Percentiles rank a stretch among this genome's conserved stretches.
Evolutionary conservation across 352 stramenopile species (phyloP).

Genomic region (Pythium utonaiense): DNA sequence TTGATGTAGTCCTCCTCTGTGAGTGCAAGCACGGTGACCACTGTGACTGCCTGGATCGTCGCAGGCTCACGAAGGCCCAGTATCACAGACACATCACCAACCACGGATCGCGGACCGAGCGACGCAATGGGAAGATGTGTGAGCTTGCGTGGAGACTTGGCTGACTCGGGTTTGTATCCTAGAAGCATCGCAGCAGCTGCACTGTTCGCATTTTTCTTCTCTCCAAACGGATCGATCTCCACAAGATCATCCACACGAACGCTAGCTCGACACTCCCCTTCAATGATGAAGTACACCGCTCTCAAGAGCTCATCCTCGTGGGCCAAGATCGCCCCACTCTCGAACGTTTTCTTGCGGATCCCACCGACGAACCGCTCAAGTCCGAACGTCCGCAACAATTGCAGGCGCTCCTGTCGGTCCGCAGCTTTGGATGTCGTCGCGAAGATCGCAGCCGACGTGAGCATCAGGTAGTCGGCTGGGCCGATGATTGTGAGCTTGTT

Average conservation of each 20-base stretch:
- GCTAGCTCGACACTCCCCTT: constrained; percentile 26
- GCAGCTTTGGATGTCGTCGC: constrained; percentile 21
- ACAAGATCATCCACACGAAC: constrained; percentile 16
- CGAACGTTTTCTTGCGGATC: constrained; percentile 28
- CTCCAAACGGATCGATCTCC: constrained; percentile 15
- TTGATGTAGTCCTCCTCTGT: constrained; percentile 24
- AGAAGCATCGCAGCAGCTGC: constrained; percentile 5
- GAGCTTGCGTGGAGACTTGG: neutral
- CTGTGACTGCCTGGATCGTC: constrained; percentile 23
- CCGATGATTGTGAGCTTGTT: constrained; percentile 25
- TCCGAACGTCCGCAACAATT: constrained; percentile 14
- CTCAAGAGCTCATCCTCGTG: constrained; percentile 11
- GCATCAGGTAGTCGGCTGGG: constrained; percentile 26
- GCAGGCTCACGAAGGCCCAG: constrained; percentile 16
- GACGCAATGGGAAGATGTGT: constrained; percentile 21
- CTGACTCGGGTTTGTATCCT: neutral
- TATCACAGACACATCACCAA: constrained; percentile 22
- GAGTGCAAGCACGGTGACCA: constrained; percentile 20
- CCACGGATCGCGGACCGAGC: constrained; percentile 16
- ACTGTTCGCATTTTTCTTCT: constrained; percentile 12
- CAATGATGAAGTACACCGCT: constrained; percentile 22
- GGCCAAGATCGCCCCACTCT: constrained; percentile 19
- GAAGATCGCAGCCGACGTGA: constrained; percentile 20
- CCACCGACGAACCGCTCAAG: constrained; percentile 23
- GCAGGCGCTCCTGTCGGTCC: constrained; percentile 19